These are phyloP conservation scores for Onygena corvina DNA, from an alignment of 2,329 filamentous ascomycete genomes.

Conservation along the genomic window DNA sequence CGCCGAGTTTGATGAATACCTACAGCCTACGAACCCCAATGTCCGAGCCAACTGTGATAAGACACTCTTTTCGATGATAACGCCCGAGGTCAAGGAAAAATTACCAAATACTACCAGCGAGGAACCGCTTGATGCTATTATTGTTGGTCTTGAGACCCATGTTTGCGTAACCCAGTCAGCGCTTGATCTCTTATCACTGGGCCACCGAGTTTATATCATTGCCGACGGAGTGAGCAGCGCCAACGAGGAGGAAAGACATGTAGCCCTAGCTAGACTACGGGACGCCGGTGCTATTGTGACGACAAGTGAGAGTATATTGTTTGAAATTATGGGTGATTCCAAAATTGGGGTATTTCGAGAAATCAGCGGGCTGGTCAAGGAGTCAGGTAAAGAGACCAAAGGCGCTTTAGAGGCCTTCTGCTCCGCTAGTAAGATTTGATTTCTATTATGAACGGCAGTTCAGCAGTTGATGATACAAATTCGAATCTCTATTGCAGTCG, in stretches of 20 bases:
- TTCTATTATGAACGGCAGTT: no score
- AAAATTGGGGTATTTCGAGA: slow-evolving; percentile 55
- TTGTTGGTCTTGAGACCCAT: slow-evolving; percentile 86
- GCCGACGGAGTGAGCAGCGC: slow-evolving; percentile 84
- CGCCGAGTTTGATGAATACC: slow-evolving; percentile 51
- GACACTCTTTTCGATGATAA: slow-evolving; percentile 78
- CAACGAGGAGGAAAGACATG: slow-evolving; percentile 65
- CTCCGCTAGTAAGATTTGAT: slow-evolving; percentile 40
- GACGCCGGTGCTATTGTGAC: slow-evolving; percentile 68
- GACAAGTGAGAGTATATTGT: slow-evolving; percentile 78
- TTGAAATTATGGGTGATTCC: slow-evolving; percentile 80
- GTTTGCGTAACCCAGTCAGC: slow-evolving; percentile 92
- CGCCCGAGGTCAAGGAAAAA: slow-evolving; percentile 49
- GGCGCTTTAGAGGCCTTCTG: slow-evolving; percentile 52
- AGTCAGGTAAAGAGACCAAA: slow-evolving; percentile 58
- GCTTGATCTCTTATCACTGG: slow-evolving; percentile 61
- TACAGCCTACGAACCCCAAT: slow-evolving; percentile 38
- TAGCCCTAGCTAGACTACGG: slow-evolving; percentile 66
- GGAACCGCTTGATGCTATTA: slow-evolving; percentile 48
- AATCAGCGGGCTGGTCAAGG: slow-evolving; percentile 67
- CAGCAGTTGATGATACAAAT: no score
- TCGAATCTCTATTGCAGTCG: no score
- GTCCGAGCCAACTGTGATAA: slow-evolving; percentile 60
- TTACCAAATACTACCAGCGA: slow-evolving; percentile 20
- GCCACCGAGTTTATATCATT: slow-evolving; percentile 73